Conservation (phyloP, 495 filamentous ascomycete species). For the Penicillium cataractarum region DNA sequence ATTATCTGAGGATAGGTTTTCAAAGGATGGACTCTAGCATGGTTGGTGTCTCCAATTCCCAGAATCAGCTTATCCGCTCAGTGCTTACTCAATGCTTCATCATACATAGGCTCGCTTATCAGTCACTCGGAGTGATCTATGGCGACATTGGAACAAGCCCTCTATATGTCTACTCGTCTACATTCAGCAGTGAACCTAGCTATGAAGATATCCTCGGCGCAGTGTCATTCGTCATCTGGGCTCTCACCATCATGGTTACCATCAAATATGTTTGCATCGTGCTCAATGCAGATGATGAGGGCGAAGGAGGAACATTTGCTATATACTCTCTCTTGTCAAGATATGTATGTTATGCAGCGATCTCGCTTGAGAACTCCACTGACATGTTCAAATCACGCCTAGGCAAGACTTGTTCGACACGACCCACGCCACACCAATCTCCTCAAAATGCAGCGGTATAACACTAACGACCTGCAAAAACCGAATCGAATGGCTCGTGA, state of each 20-base stretch:
- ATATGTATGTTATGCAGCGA: conserved; percentile 54
- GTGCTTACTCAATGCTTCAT: neutral
- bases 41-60: neutral
- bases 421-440: conserved; percentile 21
- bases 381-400: neutral
- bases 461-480: conserved; percentile 53
- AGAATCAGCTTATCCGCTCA: neutral
- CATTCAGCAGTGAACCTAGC: conserved; percentile 59
- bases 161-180: conserved; percentile 72
- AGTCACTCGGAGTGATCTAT: conserved; percentile 71
- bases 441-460: conserved; percentile 61
- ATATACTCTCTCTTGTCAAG: conserved; percentile 68
- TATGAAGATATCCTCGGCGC: conserved; percentile 67
- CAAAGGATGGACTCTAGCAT: conserved; percentile 11
- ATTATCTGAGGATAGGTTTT: neutral
- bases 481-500: conserved; percentile 55
- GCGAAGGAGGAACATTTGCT: conserved; percentile 76
- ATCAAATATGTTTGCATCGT: conserved; percentile 74
- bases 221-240: conserved; percentile 75
- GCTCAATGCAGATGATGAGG: conserved; percentile 71
- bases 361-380: neutral
- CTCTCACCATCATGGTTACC: conserved; percentile 71
- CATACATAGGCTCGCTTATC: conserved; percentile 57
- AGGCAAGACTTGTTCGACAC: conserved; percentile 32
- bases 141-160: conserved; percentile 77